Conservation (phyloP, 306 rosid species). For the Cicer yamashitae region DNA sequence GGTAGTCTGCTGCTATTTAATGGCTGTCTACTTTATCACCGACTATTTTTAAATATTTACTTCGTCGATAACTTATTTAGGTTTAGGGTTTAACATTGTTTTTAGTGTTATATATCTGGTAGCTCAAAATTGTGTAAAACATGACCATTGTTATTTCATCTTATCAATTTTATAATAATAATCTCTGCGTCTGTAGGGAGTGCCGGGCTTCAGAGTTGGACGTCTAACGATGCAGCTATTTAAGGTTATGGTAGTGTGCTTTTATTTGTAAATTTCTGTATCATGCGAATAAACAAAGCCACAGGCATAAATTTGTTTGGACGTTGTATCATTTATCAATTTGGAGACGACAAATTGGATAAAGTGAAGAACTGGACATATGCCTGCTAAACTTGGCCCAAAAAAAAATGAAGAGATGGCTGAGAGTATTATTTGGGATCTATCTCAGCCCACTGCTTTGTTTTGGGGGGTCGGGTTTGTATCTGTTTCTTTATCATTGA, state of each 20-base stretch:
- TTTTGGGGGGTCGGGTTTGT: slow-evolving; percentile 15
- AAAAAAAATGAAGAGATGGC: slow-evolving; percentile 24
- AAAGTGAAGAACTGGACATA: slow-evolving; percentile 35
- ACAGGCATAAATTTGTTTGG: slow-evolving; percentile 19
- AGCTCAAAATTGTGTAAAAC: slow-evolving; percentile 14
- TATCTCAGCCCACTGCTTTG: slow-evolving; percentile 28
- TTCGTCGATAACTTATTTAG: slow-evolving; percentile 9
- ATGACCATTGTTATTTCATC: slow-evolving; percentile 16
- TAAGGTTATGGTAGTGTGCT: slow-evolving; percentile 34
- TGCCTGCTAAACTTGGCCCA: slow-evolving; percentile 23
- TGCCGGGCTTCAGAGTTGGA: slow-evolving; percentile 34
- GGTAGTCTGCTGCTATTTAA: slow-evolving; percentile 27
- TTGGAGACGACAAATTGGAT: slow-evolving; percentile 34
- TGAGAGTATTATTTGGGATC: slow-evolving; percentile 26
- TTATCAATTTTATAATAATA: slow-evolving; percentile 25
- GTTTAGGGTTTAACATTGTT: slow-evolving; percentile 3
- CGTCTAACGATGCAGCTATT: slow-evolving; percentile 29
- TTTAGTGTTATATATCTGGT: background rate
- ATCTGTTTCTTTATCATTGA: slow-evolving; percentile 29
- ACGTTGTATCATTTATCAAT: slow-evolving; percentile 40
- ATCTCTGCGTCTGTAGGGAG: slow-evolving; percentile 42
- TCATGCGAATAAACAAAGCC: slow-evolving; percentile 39
- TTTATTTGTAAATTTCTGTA: slow-evolving; percentile 46
- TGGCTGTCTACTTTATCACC: slow-evolving; percentile 28
- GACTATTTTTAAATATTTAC: background rate